Percentiles rank a stretch among this genome's conserved stretches.
These are phyloP conservation scores for Amanita muscaria DNA, from an alignment of 768 basidiomycete genomes.

Conservation along the genomic window DNA sequence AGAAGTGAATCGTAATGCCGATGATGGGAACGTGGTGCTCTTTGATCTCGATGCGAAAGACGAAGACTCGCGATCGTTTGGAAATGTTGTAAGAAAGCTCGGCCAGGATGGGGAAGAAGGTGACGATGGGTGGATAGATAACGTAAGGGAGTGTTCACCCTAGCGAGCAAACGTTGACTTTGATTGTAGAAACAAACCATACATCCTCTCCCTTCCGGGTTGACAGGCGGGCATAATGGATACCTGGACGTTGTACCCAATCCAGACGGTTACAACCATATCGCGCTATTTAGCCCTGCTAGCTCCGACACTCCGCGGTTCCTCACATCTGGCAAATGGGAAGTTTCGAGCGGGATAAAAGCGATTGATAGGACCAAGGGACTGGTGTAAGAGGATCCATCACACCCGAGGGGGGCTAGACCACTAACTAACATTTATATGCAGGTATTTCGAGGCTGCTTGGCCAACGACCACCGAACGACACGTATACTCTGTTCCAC, in stretches of 20 bases:
- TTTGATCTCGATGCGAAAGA: slow-evolving; percentile 46
- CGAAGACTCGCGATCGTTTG: slow-evolving; percentile 23
- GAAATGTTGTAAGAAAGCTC: slow-evolving; percentile 62
- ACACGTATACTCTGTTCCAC: slow-evolving; percentile 69
- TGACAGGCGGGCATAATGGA: slow-evolving; percentile 42
- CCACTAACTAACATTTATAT: slow-evolving; percentile 5
- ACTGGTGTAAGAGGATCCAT: slow-evolving; percentile 62
- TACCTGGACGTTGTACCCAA: slow-evolving; percentile 90
- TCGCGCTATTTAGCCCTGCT: slow-evolving; percentile 84
- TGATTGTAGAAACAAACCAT: slow-evolving; percentile 51
- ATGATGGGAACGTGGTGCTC: slow-evolving; percentile 68
- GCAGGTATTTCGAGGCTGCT: slow-evolving; percentile 84
- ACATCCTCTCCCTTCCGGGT: slow-evolving; percentile 38
- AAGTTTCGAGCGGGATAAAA: slow-evolving; percentile 68
- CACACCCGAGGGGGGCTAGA: no score
- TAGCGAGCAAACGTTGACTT: no score
- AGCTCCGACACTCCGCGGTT: slow-evolving; percentile 63
- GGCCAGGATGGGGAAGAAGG: slow-evolving; percentile 81
- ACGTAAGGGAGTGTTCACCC: slow-evolving; percentile 37
- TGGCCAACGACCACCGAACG: slow-evolving; percentile 75
- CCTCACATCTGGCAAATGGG: slow-evolving; percentile 85
- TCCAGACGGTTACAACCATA: slow-evolving; percentile 78
- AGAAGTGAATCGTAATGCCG: slow-evolving; percentile 79
- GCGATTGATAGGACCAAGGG: slow-evolving; percentile 62
- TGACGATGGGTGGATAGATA: slow-evolving; percentile 92